phyloP scores from a whole-genome alignment of 2,329 filamentous ascomycete species.

The Aspergillus sp. region DNA sequence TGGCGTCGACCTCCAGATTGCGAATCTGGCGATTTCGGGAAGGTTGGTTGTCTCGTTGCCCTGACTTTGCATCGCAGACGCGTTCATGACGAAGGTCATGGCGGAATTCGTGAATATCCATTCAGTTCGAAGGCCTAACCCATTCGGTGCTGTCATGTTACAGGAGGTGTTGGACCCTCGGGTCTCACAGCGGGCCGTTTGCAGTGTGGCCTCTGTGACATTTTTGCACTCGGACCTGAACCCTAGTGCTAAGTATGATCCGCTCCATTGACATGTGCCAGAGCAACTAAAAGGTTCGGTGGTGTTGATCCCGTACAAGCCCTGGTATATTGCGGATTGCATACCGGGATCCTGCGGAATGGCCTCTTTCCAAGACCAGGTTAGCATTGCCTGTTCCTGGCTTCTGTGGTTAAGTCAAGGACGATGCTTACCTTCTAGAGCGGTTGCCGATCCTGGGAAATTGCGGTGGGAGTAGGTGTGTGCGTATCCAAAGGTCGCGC shows the following conservation, averaged over 20 bases:
- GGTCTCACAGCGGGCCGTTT: slow-evolving; percentile 13
- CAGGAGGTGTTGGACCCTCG: not conserved
- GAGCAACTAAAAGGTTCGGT: slow-evolving; percentile 21
- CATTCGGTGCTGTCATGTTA: slow-evolving; percentile 22
- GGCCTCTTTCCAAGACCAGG: not conserved
- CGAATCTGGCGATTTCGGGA: slow-evolving; percentile 22
- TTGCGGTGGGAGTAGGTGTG: slow-evolving; percentile 15
- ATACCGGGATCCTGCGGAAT: slow-evolving; percentile 21
- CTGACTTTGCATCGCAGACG: slow-evolving; percentile 1
- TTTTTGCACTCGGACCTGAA: slow-evolving; percentile 21
- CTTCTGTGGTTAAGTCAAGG: not conserved
- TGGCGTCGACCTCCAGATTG: slow-evolving; percentile 17
- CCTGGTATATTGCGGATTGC: slow-evolving; percentile 22
- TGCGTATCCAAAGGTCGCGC: slow-evolving; percentile 17
- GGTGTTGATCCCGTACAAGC: slow-evolving; percentile 19
- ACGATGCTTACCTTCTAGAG: slow-evolving; percentile 18
- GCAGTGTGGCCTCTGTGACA: slow-evolving; percentile 22
- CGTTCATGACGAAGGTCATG: slow-evolving; percentile 19
- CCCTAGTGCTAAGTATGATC: slow-evolving; percentile 22
- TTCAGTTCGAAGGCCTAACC: slow-evolving; percentile 9
- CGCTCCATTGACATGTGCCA: slow-evolving; percentile 20
- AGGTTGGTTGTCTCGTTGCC: not conserved
- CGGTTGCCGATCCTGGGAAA: not conserved
- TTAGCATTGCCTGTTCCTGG: not conserved
- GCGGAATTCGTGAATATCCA: not conserved